Conservation (phyloP, 2,329 filamentous ascomycete species). For the Colletotrichum tropicicola region DNA sequence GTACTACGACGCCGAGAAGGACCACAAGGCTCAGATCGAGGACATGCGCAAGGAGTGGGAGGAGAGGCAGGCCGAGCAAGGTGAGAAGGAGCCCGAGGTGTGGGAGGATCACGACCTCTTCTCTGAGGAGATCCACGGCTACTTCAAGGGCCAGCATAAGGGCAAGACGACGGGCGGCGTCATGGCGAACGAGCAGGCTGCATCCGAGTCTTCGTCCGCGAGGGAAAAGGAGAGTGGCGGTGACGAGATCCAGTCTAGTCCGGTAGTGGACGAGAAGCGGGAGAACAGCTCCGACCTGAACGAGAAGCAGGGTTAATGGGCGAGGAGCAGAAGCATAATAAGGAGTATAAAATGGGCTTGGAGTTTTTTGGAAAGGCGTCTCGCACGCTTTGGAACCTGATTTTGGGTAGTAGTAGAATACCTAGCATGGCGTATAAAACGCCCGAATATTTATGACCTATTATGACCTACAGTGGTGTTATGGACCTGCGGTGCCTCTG, state of each 20-base stretch:
- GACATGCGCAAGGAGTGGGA: constrained; percentile 79
- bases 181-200: background rate
- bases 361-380: constrained; percentile 5
- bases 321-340: background rate
- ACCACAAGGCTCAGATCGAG: constrained; percentile 84
- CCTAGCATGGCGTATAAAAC: constrained; percentile 7
- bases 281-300: background rate
- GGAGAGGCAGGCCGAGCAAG: constrained; percentile 54
- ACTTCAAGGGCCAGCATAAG: constrained; percentile 51
- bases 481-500: background rate
- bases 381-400: background rate
- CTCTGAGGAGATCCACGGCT: constrained; percentile 62
- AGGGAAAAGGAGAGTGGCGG: constrained; percentile 20
- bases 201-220: constrained; percentile 12
- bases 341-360: constrained; percentile 22
- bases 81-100: constrained; percentile 58
- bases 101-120: constrained; percentile 59
- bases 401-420: constrained; percentile 9
- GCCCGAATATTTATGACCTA: constrained; percentile 12
- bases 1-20: constrained; percentile 82
- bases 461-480: background rate
- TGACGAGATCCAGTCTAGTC: constrained; percentile 17
- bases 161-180: constrained; percentile 21
- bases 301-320: constrained; percentile 23
- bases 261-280: background rate